phyloP scores from a whole-genome alignment of 331 rosid genomes.

The Stylosanthes scabra region DNA sequence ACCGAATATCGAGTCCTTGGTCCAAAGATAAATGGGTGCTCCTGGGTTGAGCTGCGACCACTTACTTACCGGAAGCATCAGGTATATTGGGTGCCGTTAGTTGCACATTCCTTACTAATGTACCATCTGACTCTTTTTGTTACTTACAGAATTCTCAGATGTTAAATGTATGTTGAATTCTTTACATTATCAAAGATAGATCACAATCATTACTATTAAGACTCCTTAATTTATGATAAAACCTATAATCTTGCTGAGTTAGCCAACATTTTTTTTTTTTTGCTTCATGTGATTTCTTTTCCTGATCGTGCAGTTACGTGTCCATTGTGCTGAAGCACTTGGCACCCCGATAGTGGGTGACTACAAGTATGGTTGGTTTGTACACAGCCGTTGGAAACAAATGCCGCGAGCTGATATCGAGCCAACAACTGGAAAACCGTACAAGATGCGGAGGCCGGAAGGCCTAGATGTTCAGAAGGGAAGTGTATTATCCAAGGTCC shows the following conservation, averaged over 20 bases:
- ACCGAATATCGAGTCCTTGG: slow-evolving; percentile 95
- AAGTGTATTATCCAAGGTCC: slow-evolving; percentile 92
- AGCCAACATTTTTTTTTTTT: slow-evolving; percentile 7
- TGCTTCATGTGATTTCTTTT: slow-evolving; percentile 16
- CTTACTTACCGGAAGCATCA: slow-evolving; percentile 89
- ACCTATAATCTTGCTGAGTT: neutral
- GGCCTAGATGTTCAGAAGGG: slow-evolving; percentile 94
- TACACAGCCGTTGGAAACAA: slow-evolving; percentile 86
- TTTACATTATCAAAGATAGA: neutral
- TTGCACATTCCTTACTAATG: neutral
- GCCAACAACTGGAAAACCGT: slow-evolving; percentile 72
- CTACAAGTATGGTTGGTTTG: slow-evolving; percentile 93
- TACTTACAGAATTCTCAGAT: slow-evolving; percentile 1
- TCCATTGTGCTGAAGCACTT: slow-evolving; percentile 98
- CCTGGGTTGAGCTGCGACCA: slow-evolving; percentile 92
- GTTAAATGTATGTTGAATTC: slow-evolving; percentile 3
- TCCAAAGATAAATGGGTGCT: slow-evolving; percentile 91
- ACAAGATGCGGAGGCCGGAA: slow-evolving; percentile 83
- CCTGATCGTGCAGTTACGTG: slow-evolving; percentile 80
- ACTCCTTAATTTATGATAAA: neutral
- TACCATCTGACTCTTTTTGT: neutral
- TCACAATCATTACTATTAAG: neutral
- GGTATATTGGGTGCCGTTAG: slow-evolving; percentile 52
- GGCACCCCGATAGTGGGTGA: slow-evolving; percentile 98
- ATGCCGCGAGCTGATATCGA: slow-evolving; percentile 75